Percentiles rank a stretch among this genome's conserved stretches.
phyloP scores from a whole-genome alignment of 2,329 filamentous ascomycete genomes.

The Clarireedia monteithiana region DNA sequence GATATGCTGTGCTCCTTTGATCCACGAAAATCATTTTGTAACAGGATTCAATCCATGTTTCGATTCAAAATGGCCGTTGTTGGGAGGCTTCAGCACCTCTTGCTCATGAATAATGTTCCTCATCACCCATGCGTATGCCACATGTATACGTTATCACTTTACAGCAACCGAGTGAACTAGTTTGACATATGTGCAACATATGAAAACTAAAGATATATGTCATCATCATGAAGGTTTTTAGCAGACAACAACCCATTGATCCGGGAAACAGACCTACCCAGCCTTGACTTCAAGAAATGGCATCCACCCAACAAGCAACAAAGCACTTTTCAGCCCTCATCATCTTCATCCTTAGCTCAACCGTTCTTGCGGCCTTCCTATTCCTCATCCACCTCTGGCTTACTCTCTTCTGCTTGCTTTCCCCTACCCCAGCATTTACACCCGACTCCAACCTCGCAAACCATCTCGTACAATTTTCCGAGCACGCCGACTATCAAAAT shows the following conservation, averaged over 20 bases:
- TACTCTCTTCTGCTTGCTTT: neutral
- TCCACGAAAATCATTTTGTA: too few relatives aligned
- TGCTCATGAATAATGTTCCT: too few relatives aligned
- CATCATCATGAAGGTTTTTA: too few relatives aligned
- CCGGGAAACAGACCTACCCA: neutral
- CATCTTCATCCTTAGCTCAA: neutral
- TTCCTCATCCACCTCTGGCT: neutral
- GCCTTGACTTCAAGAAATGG: neutral
- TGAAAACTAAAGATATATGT: too few relatives aligned
- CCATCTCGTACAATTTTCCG: neutral
- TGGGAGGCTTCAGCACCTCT: too few relatives aligned
- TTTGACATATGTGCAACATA: too few relatives aligned
- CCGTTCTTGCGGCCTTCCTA: neutral
- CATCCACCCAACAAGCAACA: neutral
- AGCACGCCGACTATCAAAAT: slow-evolving; percentile 3
- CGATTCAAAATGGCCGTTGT: too few relatives aligned
- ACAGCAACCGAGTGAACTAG: too few relatives aligned
- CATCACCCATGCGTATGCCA: too few relatives aligned
- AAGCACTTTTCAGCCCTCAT: neutral
- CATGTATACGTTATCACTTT: too few relatives aligned
- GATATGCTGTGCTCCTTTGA: too few relatives aligned
- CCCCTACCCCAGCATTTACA: neutral
- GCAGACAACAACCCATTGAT: neutral
- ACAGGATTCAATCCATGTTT: too few relatives aligned
- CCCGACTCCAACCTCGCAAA: neutral